phyloP scores from a whole-genome alignment of 129 eudicot species.

The Flaveria robusta region DNA sequence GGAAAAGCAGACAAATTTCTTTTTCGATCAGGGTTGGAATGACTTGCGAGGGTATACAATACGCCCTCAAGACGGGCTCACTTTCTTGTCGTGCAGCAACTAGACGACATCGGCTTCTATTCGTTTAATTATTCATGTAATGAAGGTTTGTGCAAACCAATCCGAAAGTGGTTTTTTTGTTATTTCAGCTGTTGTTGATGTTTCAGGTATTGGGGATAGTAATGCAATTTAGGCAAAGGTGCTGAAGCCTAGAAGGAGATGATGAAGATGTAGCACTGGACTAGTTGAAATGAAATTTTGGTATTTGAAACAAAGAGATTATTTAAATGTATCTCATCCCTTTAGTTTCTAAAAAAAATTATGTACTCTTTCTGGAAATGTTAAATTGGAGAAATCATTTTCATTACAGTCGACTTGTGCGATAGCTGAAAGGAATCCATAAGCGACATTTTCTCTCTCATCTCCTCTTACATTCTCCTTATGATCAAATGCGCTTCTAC shows the following conservation, averaged over 20 bases:
- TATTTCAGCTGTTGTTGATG: not conserved
- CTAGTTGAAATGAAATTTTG: not conserved
- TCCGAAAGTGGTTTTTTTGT: not conserved
- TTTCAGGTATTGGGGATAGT: not conserved
- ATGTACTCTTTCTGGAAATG: no score
- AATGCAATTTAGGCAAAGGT: not conserved
- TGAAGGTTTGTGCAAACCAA: not conserved
- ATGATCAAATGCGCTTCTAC: no score
- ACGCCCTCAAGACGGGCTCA: conserved; percentile 34
- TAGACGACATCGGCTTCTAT: not conserved
- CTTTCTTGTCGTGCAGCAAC: conserved; percentile 30
- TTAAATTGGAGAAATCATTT: no score
- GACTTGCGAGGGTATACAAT: not conserved
- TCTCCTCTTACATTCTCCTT: no score
- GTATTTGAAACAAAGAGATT: no score
- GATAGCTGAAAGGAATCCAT: no score
- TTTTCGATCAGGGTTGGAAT: conserved; percentile 78
- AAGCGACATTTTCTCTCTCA: no score
- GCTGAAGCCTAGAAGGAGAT: not conserved
- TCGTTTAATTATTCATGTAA: not conserved
- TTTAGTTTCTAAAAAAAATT: no score
- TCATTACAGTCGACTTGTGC: no score
- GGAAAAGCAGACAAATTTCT: conserved; percentile 82
- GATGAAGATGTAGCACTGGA: not conserved
- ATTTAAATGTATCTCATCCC: no score